Evolutionary conservation across 768 basidiomycete species (phyloP).

Genomic region (Auricularia auricula-judae): DNA sequence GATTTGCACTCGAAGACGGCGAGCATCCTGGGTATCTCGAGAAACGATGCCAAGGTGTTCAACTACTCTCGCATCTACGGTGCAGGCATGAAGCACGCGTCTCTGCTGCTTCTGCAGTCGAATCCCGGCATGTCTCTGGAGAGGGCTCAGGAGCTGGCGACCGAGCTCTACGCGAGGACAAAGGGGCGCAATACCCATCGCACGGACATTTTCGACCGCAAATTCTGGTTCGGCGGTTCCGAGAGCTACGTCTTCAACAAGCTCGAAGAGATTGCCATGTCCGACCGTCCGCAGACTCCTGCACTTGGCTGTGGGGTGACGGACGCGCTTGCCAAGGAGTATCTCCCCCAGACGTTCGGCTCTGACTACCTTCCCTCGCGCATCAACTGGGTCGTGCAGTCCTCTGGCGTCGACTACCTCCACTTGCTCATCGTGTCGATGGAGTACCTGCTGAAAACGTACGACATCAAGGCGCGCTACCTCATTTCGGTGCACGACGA

Average conservation of each 20-base stretch:
- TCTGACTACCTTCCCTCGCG: constrained; percentile 89
- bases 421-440: constrained; percentile 93
- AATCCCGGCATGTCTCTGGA: constrained; percentile 70
- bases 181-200: constrained; percentile 85
- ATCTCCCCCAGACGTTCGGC: constrained; percentile 71
- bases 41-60: constrained; percentile 96
- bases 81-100: constrained; percentile 92
- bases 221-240: constrained; percentile 95
- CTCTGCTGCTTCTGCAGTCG: constrained; percentile 75
- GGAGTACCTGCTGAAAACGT: constrained; percentile 73
- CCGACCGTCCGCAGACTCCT: constrained; percentile 79
- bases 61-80: constrained; percentile 99
- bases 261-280: constrained; percentile 86
- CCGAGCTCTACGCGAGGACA: constrained; percentile 81
- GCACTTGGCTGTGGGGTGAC: constrained; percentile 92
- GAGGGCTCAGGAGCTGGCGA: constrained; percentile 68
- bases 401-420: constrained; percentile 95
- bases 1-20: constrained; percentile 97
- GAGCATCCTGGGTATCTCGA: constrained; percentile 79
- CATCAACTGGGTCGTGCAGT: constrained; percentile 99
- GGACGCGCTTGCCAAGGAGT: constrained; percentile 81
- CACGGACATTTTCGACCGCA: constrained; percentile 58
- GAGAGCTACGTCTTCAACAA: constrained; percentile 98
- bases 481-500: constrained; percentile 97
- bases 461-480: constrained; percentile 82